Base-by-base conservation (phyloP, 2,329 filamentous ascomycete species). In the Arthrobotrys conoides region DNA sequence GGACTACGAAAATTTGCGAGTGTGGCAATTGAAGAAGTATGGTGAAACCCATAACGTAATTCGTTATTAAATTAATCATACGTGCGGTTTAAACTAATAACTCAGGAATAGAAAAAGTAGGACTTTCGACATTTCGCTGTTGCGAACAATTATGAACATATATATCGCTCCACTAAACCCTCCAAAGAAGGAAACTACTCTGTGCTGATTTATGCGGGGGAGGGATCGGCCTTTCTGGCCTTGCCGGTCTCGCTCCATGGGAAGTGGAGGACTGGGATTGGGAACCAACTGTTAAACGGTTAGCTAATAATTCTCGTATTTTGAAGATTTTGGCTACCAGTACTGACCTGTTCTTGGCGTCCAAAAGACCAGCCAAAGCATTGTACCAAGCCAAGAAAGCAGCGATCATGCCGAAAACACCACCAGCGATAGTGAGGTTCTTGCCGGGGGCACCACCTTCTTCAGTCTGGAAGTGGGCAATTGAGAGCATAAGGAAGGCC, bases 351-450 rank as follows among this genome's bases (percentile, higher is more conserved):
- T 88, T 88, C 81, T 84, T 86, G 66, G 83, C 85, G 81, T 96
- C 93, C 79, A 91, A 91, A 73, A 96, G 89, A 89, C 93, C 93
- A 66, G 92, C 92, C 77, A 95, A 87, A 44, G 93, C 93, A 82
- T 93, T 94, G 85, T 95, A 96, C 93, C 93, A 96, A 3, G 93
- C 93, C 71, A 93, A 83, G 83, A 96, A 96, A 0, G 93, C 92
- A 0, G 93, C 90, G 5, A 96, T 82, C 79, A 96, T 87, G n/a
- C 93, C 93, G 83, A 96, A 95, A 79, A 90, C 87, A 67, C 93
- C 93, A 80, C 92, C 93, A 3, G 91, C 89, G 84, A 91, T 91
- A 82, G 89, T 89, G 53, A 93, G 85, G 16, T 84, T 85, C 4
- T 84, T 71, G 80, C 87, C 84, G 16, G 88, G 83, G 1, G 71